These are phyloP conservation scores for Phialocephala sp. DNA, from an alignment of 2,329 filamentous ascomycete genomes.

Conservation along the genomic window DNA sequence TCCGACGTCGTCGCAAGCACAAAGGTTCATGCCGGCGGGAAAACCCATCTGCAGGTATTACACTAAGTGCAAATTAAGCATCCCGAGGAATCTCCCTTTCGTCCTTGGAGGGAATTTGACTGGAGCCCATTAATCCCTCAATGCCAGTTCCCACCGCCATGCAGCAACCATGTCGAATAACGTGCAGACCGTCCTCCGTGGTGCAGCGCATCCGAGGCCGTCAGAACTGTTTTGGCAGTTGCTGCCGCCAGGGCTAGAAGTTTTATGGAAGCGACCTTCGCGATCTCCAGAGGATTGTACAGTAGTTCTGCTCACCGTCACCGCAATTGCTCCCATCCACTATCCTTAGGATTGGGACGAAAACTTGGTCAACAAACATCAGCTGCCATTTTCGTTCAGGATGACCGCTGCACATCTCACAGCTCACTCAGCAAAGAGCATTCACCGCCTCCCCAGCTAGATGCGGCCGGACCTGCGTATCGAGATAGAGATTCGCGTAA, in stretches of 20 bases:
- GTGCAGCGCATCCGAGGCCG: slow-evolving; percentile 17
- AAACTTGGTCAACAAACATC: slow-evolving; percentile 14
- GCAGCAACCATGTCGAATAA: slow-evolving; percentile 20
- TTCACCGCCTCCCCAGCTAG: slow-evolving; percentile 18
- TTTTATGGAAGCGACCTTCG: slow-evolving; percentile 12
- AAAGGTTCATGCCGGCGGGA: slow-evolving; percentile 12
- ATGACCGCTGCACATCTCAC: slow-evolving; percentile 15
- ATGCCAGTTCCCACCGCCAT: slow-evolving; percentile 12
- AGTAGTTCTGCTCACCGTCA: neutral
- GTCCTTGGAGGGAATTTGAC: slow-evolving; percentile 28
- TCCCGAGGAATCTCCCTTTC: slow-evolving; percentile 23
- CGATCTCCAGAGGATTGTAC: slow-evolving; percentile 11
- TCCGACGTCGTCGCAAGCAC: neutral
- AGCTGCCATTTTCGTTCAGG: slow-evolving; percentile 13
- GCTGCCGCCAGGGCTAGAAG: slow-evolving; percentile 22
- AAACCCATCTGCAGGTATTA: neutral
- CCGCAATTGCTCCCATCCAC: neutral
- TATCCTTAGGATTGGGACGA: neutral
- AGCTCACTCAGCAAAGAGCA: slow-evolving; percentile 22
- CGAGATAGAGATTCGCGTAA: slow-evolving; percentile 10
- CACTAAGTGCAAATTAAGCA: slow-evolving; percentile 17
- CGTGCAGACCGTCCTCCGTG: neutral
- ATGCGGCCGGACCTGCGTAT: neutral
- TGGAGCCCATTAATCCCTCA: slow-evolving; percentile 41
- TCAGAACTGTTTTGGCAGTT: slow-evolving; percentile 23